These are phyloP conservation scores for Chrysanthemum makinoi DNA, from an alignment of 129 eudicot species.

Conservation along the genomic window DNA sequence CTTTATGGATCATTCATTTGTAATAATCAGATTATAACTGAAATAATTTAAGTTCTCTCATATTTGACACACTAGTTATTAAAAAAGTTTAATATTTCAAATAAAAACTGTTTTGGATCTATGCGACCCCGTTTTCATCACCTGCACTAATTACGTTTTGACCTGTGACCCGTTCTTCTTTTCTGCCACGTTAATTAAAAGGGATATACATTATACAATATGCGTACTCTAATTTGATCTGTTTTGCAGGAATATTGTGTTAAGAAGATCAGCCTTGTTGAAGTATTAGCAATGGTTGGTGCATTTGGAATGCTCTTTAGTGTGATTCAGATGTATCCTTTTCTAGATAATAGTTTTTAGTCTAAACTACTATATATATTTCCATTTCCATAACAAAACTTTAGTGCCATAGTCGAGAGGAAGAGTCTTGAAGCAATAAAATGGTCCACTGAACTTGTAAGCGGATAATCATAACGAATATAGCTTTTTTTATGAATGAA, in stretches of 20 bases:
- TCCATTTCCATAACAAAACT: conserved; percentile 36
- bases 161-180: not conserved
- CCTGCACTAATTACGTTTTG: not conserved
- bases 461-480: conserved; percentile 5
- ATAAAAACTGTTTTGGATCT: not conserved
- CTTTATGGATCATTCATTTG: not conserved
- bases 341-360: not conserved
- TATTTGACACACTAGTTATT: not conserved
- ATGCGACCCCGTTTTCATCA: not conserved
- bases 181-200: no score
- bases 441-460: conserved; percentile 62
- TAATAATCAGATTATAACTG: not conserved
- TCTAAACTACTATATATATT: not conserved
- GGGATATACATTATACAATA: not conserved
- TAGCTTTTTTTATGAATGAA: not conserved
- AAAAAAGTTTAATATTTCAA: not conserved
- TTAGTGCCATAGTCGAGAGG: conserved; percentile 55
- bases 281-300: conserved; percentile 85
- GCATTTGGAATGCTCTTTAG: conserved; percentile 70
- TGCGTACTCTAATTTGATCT: not conserved
- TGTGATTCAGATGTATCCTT: conserved; percentile 82
- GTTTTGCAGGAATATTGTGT: conserved; percentile 69
- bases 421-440: conserved; percentile 46
- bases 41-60: not conserved
- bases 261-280: conserved; percentile 61